Conservation (phyloP, 1,284 basidiomycete species). For the Stygiomarasmius scandens region DNA sequence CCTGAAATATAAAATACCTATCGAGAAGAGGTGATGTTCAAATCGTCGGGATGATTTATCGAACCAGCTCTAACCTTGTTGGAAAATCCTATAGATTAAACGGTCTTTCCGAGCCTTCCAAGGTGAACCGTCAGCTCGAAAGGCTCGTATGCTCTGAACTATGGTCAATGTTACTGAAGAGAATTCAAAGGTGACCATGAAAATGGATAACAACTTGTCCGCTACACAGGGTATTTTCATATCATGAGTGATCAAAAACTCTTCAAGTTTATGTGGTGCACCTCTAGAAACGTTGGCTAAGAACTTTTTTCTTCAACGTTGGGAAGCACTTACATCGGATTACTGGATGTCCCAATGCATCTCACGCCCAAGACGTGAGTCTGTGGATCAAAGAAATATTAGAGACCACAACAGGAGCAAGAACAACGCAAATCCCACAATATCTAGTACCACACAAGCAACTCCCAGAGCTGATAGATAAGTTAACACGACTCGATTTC, state of each 20-base stretch:
- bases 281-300: neutral
- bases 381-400: slow-evolving; percentile 5
- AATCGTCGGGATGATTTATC: neutral
- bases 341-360: slow-evolving; percentile 18
- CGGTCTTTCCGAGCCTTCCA: slow-evolving; percentile 14
- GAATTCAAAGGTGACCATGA: slow-evolving; percentile 32
- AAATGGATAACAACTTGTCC: slow-evolving; percentile 28
- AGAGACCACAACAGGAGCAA: neutral
- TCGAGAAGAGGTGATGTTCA: neutral
- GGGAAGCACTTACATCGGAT: slow-evolving; percentile 16
- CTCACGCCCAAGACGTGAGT: slow-evolving; percentile 20
- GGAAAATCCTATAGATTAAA: slow-evolving; percentile 20
- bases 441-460: slow-evolving; percentile 29
- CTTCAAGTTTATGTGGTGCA: neutral
- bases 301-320: neutral
- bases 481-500: slow-evolving; percentile 24
- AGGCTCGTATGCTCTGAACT: slow-evolving; percentile 25
- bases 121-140: slow-evolving; percentile 17
- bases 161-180: slow-evolving; percentile 26
- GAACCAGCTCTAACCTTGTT: slow-evolving; percentile 19
- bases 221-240: neutral
- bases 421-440: slow-evolving; percentile 20
- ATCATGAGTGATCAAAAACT: neutral
- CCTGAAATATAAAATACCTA: slow-evolving; percentile 31
- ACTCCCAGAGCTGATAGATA: slow-evolving; percentile 27